These are phyloP conservation scores for Psilocybe subaeruginosa DNA, from an alignment of 768 basidiomycete genomes.

Conservation along the genomic window DNA sequence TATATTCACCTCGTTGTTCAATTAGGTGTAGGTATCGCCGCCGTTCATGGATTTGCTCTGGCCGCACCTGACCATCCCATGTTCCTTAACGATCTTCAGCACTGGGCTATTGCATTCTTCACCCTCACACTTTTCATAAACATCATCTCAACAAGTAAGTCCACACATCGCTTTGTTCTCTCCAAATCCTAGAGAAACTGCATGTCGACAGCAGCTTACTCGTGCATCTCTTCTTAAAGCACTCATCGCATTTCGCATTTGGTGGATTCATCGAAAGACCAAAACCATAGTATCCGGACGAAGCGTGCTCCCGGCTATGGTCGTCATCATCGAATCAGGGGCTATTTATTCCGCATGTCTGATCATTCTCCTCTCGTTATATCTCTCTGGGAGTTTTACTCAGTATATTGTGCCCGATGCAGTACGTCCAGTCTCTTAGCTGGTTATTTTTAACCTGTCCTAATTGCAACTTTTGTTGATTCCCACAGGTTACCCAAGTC, in stretches of 20 bases:
- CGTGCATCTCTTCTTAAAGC: not conserved
- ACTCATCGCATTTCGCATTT: not conserved
- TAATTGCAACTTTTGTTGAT: too few species aligned
- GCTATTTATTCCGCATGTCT: not conserved
- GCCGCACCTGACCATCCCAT: not conserved
- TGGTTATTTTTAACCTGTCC: too few species aligned
- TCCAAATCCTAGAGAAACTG: too few species aligned
- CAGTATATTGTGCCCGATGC: slow-evolving; percentile 1
- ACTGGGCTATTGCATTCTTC: not conserved
- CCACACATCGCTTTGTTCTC: too few species aligned
- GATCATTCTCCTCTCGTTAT: not conserved
- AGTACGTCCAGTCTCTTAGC: not conserved
- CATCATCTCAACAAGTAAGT: not conserved
- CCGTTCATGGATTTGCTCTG: not conserved
- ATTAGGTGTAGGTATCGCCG: not conserved
- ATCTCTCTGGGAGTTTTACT: not conserved
- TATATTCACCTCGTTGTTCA: too few species aligned
- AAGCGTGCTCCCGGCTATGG: not conserved
- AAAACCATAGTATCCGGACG: not conserved
- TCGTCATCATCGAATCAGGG: not conserved
- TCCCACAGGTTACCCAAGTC: not conserved
- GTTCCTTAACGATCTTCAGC: not conserved
- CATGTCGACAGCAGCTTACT: too few species aligned
- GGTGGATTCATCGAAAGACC: too few species aligned
- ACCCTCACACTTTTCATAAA: not conserved